Conservation (phyloP, 768 basidiomycete species). For the Multifurca ochricompacta region DNA sequence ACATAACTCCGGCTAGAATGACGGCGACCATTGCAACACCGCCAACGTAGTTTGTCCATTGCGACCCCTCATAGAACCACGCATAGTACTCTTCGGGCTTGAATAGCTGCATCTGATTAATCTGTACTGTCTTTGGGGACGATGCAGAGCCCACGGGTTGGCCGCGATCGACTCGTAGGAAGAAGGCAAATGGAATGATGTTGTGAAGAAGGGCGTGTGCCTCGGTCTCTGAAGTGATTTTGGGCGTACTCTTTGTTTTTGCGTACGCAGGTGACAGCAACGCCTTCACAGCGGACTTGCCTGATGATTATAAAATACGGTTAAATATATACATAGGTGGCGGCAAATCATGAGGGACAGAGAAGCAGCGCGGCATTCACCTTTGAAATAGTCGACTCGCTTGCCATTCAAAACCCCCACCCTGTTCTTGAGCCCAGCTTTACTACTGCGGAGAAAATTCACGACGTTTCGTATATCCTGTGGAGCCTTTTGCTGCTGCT, state of each 20-base stretch:
- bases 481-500: conserved; percentile 75
- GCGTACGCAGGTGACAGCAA: conserved; percentile 87
- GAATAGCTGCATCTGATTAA: conserved; percentile 78
- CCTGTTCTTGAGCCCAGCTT: conserved; percentile 80
- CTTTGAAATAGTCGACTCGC: conserved; percentile 97
- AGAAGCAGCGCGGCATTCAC: conserved; percentile 36
- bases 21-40: conserved; percentile 86
- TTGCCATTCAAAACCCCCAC: conserved; percentile 91
- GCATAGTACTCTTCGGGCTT: conserved; percentile 79
- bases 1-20: conserved; percentile 97
- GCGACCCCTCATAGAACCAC: conserved; percentile 95
- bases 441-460: conserved; percentile 79
- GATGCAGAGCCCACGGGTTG: conserved; percentile 51
- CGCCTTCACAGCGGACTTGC: conserved; percentile 89
- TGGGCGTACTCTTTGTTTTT: conserved; percentile 75
- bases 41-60: conserved; percentile 87
- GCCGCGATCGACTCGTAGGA: conserved; percentile 83
- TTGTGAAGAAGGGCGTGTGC: conserved; percentile 59
- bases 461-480: conserved; percentile 75
- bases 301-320: conserved; percentile 33
- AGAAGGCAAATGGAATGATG: conserved; percentile 82
- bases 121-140: conserved; percentile 72
- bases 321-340: conserved; percentile 9
- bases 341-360: not conserved
- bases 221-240: conserved; percentile 66